Evolutionary conservation across 2,329 filamentous ascomycete genomes (phyloP).

Genomic region (Penicillium sp.): DNA sequence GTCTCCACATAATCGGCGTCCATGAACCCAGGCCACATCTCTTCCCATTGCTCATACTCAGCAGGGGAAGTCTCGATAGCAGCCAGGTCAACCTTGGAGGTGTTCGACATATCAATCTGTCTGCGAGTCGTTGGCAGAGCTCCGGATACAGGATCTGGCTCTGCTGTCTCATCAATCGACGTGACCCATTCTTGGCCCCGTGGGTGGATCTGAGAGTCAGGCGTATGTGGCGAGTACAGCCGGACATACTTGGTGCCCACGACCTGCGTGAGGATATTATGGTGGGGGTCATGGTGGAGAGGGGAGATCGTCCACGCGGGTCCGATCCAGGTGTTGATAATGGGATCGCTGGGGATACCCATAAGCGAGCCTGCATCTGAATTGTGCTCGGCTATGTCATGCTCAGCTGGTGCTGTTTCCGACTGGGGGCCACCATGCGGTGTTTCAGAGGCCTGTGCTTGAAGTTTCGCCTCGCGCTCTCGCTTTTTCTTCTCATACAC

Average conservation of each 20-base stretch:
- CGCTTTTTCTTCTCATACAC: conserved; percentile 42
- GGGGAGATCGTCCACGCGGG: conserved; percentile 86
- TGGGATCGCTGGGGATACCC: conserved; percentile 50
- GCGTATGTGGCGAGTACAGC: conserved; percentile 71
- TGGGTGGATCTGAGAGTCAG: conserved; percentile 44
- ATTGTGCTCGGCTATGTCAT: conserved; percentile 1
- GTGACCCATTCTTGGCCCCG: conserved; percentile 39
- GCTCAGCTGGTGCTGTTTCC: not conserved
- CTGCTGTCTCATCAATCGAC: conserved; percentile 12
- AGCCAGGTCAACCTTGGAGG: conserved; percentile 74
- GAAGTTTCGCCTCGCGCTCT: conserved; percentile 18
- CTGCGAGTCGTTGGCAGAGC: conserved; percentile 14
- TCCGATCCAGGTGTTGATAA: conserved; percentile 91
- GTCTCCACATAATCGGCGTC: conserved; percentile 69
- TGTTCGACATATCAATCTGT: conserved; percentile 85
- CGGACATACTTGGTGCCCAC: conserved; percentile 91
- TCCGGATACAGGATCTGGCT: conserved; percentile 2
- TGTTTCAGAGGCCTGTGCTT: not conserved
- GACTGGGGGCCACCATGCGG: not conserved
- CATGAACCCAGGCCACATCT: conserved; percentile 56
- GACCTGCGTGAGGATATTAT: conserved; percentile 87
- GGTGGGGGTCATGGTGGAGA: conserved; percentile 88
- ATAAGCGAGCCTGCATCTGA: conserved; percentile 16
- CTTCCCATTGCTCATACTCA: conserved; percentile 44
- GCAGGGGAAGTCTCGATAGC: conserved; percentile 58